These are phyloP conservation scores for Maudiozyma saulgeensis DNA, from an alignment of 805 yeast genomes.

Conservation along the genomic window DNA sequence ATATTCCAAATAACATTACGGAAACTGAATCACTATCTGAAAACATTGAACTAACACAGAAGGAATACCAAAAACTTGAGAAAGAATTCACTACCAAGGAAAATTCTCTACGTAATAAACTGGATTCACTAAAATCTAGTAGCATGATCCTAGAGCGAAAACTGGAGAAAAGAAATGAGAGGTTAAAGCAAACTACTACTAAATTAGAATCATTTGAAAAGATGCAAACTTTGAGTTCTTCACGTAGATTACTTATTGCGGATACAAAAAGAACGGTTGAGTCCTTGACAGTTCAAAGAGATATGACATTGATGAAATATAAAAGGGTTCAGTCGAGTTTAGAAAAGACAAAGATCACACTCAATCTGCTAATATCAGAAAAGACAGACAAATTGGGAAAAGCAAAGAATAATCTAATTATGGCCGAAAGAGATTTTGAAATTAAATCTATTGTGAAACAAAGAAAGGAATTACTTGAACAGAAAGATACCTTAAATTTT, in stretches of 20 bases:
- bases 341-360: conserved; percentile 2
- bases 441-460: conserved; percentile 8
- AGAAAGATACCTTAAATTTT: conserved; percentile 10
- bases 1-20: background rate
- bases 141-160: conserved; percentile 17
- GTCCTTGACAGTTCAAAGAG: conserved; percentile 8
- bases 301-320: conserved; percentile 14
- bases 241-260: conserved; percentile 12
- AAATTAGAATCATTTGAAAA: conserved; percentile 5
- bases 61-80: conserved; percentile 3
- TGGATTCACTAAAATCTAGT: conserved; percentile 11
- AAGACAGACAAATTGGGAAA: conserved; percentile 12
- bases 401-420: conserved; percentile 12
- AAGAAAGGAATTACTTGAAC: conserved; percentile 13
- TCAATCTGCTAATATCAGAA: conserved; percentile 8
- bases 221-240: conserved; percentile 5
- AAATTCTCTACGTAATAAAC: conserved; percentile 5
- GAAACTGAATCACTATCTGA: background rate
- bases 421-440: conserved; percentile 11
- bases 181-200: conserved; percentile 8
- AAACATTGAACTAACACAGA: background rate
- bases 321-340: conserved; percentile 10
- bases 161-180: conserved; percentile 17
- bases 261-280: conserved; percentile 9
- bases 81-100: conserved; percentile 5